Base-by-base conservation (phyloP, 495 filamentous ascomycete genomes). In the Penicillium crystallinum region DNA sequence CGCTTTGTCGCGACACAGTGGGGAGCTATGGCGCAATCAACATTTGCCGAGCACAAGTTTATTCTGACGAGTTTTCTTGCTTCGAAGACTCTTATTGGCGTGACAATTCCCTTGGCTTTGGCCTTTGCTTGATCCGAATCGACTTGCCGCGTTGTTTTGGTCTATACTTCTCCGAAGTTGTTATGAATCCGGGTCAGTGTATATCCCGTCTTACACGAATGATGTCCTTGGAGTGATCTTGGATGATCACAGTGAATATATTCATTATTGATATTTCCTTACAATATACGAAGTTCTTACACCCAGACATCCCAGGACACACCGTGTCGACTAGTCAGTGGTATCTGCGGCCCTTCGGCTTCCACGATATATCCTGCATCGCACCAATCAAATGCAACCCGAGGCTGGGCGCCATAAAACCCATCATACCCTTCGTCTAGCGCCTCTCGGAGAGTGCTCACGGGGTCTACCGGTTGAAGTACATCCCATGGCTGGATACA, bases 401-500 rank as follows among this genome's bases (percentile, higher is more conserved):
- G 70, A 19, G 63, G 69, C 49, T 80, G 73, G 36, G 70, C 53
- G 11, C 66, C 66, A 50, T 88, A 87, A 49, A 86, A 86, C 0
- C 56, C 33, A 56, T 89, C 81, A 53, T 76, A 85, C 9, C 70
- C 53, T 15, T 70, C 29, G 4, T 70, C 63, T 12, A 88, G 40
- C 15, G 75, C 74, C 34, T 75, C 71, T 0, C 42, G 45, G 0
- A 78, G 55, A 31, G 52, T 68, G 10, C 43, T 34, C 12, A 75
- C 72, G 3, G 62, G 69, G 3, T 76, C 77, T 0, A 60, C 61
- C 0, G 81, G 80, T 35, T 87, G 83, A 0, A 87, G 70, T 0
- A 74, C 71, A 37, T 69, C 55, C 84, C 83, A 88, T 0, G 84
- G 84, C 8, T 75, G 43, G 10, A 76, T 71, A 55, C 84, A 87